Base-by-base conservation (phyloP, 495 filamentous ascomycete genomes). In the Aspergillus sclerotiicarbonarius region DNA sequence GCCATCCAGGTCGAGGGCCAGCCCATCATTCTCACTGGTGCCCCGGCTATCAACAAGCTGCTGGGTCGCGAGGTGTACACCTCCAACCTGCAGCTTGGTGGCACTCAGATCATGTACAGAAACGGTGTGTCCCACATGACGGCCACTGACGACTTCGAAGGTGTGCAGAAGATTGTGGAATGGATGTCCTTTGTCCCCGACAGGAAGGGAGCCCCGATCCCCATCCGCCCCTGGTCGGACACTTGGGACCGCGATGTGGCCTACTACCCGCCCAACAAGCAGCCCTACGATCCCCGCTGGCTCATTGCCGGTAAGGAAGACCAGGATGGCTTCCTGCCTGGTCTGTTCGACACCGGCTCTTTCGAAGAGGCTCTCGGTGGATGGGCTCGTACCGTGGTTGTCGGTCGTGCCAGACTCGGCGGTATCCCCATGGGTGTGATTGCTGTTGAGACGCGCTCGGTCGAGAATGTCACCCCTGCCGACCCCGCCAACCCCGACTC, bases 41-140 rank as follows among this genome's bases (percentile, higher is more conserved):
- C 94, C 31, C 90, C 90, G 61, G 94, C 94, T 54, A 89, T 98
- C 75, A 98, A 98, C 85, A 98, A 97, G 80, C 80, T 98, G 63
- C 88, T 98, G 51, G 94, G 94, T 41, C 90, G 94, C 60, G 95
- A 98, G 77, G 93, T 98, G 16, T 98, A 98, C 81, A 96, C 94
- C 46, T 98, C 94, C 33, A 98, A 98, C 82, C 75, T 98, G 60
- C 94, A 98, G 80, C 89, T 98, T 60, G 94, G 94, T 85, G 94
- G 94, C 64, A 98, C 94, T 41, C 94, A 98, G 77, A 98, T 98
- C 82, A 98, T 98, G 94, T 98, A 98, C 84, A 93, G 88, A 78
- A 98, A 98, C 70, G 94, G 94, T 83, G 95, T 98, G 25, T 98
- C 95, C 8, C 94, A 98, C 78, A 90, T 98, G 88, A 97, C 93